A percentile compares a stretch with the other conserved stretches of the same genome.
phyloP scores from a whole-genome alignment of 1,139 yeast genomes.

The Dujonia santamariae region DNA sequence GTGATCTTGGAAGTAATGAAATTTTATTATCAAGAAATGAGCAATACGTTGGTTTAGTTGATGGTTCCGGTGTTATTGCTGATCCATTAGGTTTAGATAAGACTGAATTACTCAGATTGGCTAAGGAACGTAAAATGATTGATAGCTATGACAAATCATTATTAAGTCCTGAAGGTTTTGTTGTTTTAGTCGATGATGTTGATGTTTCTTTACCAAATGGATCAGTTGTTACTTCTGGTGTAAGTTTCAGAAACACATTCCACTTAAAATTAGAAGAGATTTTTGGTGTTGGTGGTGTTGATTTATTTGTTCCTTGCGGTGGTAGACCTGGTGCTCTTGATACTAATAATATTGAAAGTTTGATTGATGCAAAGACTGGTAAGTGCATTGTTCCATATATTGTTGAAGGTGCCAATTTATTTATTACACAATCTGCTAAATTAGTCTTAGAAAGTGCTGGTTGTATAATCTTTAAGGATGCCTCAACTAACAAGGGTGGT shows the following conservation, averaged over 20 bases:
- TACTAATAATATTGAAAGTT: constrained; percentile 70
- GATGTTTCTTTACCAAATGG: constrained; percentile 82
- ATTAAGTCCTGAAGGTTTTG: constrained; percentile 72
- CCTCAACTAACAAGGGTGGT: constrained; percentile 98
- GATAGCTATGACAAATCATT: constrained; percentile 63
- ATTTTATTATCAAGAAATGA: constrained; percentile 81
- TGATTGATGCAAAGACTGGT: constrained; percentile 75
- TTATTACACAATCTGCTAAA: constrained; percentile 93
- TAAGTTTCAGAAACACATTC: constrained; percentile 88
- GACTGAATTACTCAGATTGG: constrained; percentile 73
- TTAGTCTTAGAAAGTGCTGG: constrained; percentile 84
- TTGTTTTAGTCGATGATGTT: constrained; percentile 82
- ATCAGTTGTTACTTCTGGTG: constrained; percentile 71
- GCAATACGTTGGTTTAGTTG: constrained; percentile 83
- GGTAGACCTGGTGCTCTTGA: constrained; percentile 98
- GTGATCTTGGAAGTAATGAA: constrained; percentile 96
- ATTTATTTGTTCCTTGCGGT: constrained; percentile 95
- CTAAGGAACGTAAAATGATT: constrained; percentile 74
- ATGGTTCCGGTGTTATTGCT: constrained; percentile 92
- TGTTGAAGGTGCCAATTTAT: constrained; percentile 97
- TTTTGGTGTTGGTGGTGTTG: constrained; percentile 60
- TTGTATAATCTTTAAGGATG: constrained; percentile 85
- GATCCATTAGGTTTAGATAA: constrained; percentile 90
- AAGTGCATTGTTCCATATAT: constrained; percentile 78
- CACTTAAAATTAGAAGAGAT: constrained; percentile 71